Conservation (phyloP, 805 yeast genomes). For the Yamadazyma olivae region DNA sequence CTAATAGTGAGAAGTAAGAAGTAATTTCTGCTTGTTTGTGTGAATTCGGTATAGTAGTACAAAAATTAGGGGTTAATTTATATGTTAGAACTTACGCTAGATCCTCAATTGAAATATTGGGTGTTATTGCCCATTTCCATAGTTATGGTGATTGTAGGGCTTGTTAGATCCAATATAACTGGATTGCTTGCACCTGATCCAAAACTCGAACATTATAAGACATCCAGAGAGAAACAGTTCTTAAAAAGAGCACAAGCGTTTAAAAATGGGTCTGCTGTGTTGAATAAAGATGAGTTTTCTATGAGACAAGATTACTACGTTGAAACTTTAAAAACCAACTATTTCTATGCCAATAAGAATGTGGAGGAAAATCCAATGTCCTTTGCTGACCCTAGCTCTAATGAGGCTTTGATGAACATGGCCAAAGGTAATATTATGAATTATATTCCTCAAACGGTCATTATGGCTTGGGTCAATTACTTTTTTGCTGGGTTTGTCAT, state of each 20-base stretch:
- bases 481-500: constrained; percentile 90
- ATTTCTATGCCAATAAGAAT: constrained; percentile 52
- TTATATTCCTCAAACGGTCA: constrained; percentile 86
- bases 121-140: constrained; percentile 84
- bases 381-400: constrained; percentile 63
- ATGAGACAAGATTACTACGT: constrained; percentile 48
- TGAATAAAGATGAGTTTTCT: constrained; percentile 51
- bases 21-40: too few relatives aligned
- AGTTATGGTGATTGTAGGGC: constrained; percentile 86
- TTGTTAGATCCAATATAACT: constrained; percentile 68
- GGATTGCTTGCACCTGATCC: constrained; percentile 57
- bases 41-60: too few relatives aligned
- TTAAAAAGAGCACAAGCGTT: constrained; percentile 59
- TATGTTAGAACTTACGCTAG: too few relatives aligned
- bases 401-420: constrained; percentile 73
- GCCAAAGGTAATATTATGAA: constrained; percentile 79
- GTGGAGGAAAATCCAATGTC: constrained; percentile 62
- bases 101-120: constrained; percentile 84
- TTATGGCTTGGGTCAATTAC: constrained; percentile 95
- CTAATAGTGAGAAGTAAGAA: too few relatives aligned
- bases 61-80: too few relatives aligned
- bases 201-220: constrained; percentile 48
- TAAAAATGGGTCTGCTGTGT: constrained; percentile 48
- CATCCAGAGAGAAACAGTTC: constrained; percentile 49
- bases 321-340: constrained; percentile 48